These are phyloP conservation scores for Chrysochromulina parva DNA, from an alignment of 78 protist genomes.

Conservation along the genomic window DNA sequence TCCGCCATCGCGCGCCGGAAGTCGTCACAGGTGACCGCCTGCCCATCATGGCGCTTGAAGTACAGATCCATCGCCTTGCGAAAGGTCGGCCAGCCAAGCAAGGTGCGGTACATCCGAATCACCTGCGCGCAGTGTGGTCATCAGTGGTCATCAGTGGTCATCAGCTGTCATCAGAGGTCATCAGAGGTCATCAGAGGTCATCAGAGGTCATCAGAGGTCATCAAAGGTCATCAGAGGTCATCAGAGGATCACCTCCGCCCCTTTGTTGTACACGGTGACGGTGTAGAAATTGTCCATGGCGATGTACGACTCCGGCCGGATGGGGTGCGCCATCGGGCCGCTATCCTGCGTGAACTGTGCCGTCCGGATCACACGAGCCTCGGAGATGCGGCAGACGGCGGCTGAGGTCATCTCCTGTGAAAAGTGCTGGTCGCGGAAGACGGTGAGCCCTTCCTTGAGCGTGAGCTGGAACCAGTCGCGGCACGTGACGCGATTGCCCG, in stretches of 20 bases:
- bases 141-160: no score
- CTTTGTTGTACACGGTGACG: constrained; percentile 45
- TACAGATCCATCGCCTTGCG: constrained; percentile 48
- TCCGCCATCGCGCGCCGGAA: constrained; percentile 49
- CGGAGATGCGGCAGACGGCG: constrained; percentile 23
- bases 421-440: constrained; percentile 51
- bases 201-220: no score
- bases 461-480: constrained; percentile 58
- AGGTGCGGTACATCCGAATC: constrained; percentile 47
- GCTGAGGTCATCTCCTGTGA: constrained; percentile 5
- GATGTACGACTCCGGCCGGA: constrained; percentile 56
- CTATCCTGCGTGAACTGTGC: background rate
- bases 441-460: constrained; percentile 58
- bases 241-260: constrained; percentile 24
- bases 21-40: constrained; percentile 46
- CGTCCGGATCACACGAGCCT: background rate
- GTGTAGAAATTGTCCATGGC: constrained; percentile 57
- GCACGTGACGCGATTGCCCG: constrained; percentile 45
- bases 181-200: no score
- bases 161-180: no score
- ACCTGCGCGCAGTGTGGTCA: constrained; percentile 46
- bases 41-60: constrained; percentile 49
- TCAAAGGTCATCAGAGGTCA: no score
- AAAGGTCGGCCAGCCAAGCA: constrained; percentile 29
- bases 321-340: constrained; percentile 49